Conservation (phyloP, 768 basidiomycete species). For the Gymnopilus junonius region DNA sequence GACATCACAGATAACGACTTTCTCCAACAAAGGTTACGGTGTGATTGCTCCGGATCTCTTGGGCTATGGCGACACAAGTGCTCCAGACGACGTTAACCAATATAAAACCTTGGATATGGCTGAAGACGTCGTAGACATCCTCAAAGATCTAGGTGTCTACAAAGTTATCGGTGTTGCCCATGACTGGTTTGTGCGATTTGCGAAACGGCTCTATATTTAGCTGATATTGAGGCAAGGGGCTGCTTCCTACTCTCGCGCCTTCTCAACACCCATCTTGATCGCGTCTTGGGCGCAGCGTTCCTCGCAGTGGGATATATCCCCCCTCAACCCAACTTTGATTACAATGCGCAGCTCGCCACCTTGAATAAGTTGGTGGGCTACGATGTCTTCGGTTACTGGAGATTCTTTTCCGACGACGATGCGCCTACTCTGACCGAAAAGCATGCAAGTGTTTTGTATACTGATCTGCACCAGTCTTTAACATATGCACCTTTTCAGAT, state of each 20-base stretch:
- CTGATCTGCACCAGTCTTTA: neutral
- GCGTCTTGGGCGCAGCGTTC: neutral
- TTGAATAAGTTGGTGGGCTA: neutral
- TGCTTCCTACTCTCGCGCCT: neutral
- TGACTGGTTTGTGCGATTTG: neutral
- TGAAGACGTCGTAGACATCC: neutral
- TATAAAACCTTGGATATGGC: neutral
- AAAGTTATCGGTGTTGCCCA: neutral
- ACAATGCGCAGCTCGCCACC: neutral
- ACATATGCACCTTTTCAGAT: neutral
- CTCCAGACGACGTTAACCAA: neutral
- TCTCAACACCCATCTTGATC: neutral
- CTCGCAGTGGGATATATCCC: neutral
- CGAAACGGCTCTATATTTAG: too few relatives aligned
- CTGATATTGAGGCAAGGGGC: neutral
- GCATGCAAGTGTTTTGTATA: neutral
- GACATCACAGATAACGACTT: neutral
- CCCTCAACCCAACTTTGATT: neutral
- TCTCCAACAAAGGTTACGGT: neutral
- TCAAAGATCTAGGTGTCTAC: neutral
- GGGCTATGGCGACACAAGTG: neutral
- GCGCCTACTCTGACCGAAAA: neutral
- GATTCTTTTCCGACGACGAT: neutral
- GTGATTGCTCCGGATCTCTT: neutral
- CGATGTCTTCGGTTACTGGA: neutral